phyloP scores from a whole-genome alignment of 176 grass and related monocot species.

The Carex littledalei region DNA sequence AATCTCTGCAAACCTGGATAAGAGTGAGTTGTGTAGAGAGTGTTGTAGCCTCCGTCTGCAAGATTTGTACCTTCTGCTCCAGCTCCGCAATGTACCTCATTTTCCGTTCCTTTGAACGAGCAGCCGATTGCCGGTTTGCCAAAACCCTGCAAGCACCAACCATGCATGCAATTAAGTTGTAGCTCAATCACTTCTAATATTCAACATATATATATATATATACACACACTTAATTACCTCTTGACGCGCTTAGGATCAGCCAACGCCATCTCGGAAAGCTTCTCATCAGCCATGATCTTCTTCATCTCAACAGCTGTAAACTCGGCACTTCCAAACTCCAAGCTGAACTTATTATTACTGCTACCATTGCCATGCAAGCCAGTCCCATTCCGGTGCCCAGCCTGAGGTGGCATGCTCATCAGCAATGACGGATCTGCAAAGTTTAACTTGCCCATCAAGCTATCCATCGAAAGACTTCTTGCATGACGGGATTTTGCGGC shows the following conservation, averaged over 20 bases:
- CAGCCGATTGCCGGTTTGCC: conserved; percentile 90
- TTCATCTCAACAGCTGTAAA: conserved; percentile 91
- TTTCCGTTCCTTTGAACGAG: conserved; percentile 89
- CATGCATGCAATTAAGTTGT: no score
- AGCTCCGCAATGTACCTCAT: conserved; percentile 88
- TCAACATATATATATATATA: background rate
- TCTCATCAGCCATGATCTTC: conserved; percentile 88
- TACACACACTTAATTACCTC: conserved; percentile 27
- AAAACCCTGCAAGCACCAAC: conserved; percentile 41
- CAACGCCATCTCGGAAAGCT: conserved; percentile 92
- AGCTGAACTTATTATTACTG: conserved; percentile 49
- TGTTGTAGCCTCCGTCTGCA: conserved; percentile 75
- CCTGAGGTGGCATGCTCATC: conserved; percentile 6
- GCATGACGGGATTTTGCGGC: conserved; percentile 28
- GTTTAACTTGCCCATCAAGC: conserved; percentile 68
- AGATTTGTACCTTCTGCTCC: conserved; percentile 89
- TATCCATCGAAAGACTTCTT: conserved; percentile 85
- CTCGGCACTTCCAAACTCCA: conserved; percentile 84
- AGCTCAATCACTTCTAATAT: background rate
- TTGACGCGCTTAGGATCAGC: conserved; percentile 96
- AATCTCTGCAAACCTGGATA: conserved; percentile 43
- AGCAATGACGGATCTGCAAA: conserved; percentile 28
- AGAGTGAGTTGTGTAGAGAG: conserved; percentile 83
- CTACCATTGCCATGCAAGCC: conserved; percentile 7
- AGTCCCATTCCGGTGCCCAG: conserved; percentile 20